These are phyloP conservation scores for Mitragyna speciosa DNA, from an alignment of 257 asterid genomes.

Conservation along the genomic window DNA sequence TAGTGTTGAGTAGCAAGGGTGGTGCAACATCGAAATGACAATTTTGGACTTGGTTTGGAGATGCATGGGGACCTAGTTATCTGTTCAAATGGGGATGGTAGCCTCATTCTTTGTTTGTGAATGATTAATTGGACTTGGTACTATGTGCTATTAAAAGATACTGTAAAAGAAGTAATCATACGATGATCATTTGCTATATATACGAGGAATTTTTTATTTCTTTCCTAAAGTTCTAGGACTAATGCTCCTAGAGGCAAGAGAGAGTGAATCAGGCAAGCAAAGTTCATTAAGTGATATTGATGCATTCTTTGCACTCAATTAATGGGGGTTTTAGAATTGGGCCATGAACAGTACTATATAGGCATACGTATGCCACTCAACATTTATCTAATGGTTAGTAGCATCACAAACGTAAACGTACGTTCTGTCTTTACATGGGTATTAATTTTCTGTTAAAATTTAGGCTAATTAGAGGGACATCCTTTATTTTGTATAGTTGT, in stretches of 20 bases:
- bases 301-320: not conserved
- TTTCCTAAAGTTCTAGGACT: no score
- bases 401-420: no score
- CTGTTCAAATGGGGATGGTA: slow-evolving; percentile 24
- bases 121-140: not conserved
- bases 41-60: slow-evolving; percentile 18
- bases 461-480: no score
- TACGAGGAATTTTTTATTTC: not conserved
- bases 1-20: not conserved
- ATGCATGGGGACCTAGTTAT: slow-evolving; percentile 48
- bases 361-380: not conserved
- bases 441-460: no score
- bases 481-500: no score
- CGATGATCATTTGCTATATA: not conserved
- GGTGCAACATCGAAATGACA: slow-evolving; percentile 11
- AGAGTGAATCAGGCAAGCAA: not conserved
- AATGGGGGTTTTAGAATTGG: slow-evolving; percentile 32
- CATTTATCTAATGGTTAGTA: not conserved
- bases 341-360: slow-evolving; percentile 2
- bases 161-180: not conserved
- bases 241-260: not conserved
- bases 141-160: not conserved
- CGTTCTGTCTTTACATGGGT: no score
- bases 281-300: not conserved
- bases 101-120: slow-evolving; percentile 37